A percentile compares a stretch with the other conserved stretches of the same genome.
Evolutionary conservation across 345 rosid species (phyloP).

Genomic region (Linum usitatissimum): DNA sequence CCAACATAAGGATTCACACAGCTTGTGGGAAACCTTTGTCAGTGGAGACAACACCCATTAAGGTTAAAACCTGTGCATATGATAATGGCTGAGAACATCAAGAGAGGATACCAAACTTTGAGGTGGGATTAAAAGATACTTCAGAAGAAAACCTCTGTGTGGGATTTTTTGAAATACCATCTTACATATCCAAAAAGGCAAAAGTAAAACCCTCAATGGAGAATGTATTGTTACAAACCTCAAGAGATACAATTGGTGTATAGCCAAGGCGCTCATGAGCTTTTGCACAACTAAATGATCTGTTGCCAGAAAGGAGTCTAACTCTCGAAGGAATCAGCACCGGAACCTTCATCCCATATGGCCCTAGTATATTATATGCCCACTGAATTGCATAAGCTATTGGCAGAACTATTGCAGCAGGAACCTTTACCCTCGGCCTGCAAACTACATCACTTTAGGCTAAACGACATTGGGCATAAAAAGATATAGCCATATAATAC

Average conservation of each 20-base stretch:
- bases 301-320: slow-evolving; percentile 70
- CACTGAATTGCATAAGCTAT: slow-evolving; percentile 63
- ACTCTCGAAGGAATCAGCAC: slow-evolving; percentile 86
- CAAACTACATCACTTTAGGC: slow-evolving; percentile 24
- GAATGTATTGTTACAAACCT: slow-evolving; percentile 38
- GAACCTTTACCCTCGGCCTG: slow-evolving; percentile 90
- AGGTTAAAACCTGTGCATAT: too few relatives aligned
- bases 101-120: too few relatives aligned
- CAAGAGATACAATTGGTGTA: slow-evolving; percentile 57
- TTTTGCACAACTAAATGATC: slow-evolving; percentile 65
- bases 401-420: slow-evolving; percentile 69
- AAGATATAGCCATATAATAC: too few relatives aligned
- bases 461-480: slow-evolving; percentile 8
- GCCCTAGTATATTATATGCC: slow-evolving; percentile 56
- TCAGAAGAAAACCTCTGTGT: too few relatives aligned
- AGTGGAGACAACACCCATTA: too few relatives aligned
- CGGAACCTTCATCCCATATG: slow-evolving; percentile 82
- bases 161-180: too few relatives aligned
- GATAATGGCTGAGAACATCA: too few relatives aligned
- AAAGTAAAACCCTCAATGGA: background rate
- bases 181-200: too few relatives aligned
- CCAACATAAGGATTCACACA: too few relatives aligned
- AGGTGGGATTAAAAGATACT: too few relatives aligned
- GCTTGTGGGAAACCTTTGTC: too few relatives aligned
- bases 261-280: slow-evolving; percentile 84